A percentile compares a stretch with the other conserved stretches of the same genome.
These are phyloP conservation scores for Neoascochyta sp. DNA, from an alignment of 2,329 filamentous ascomycete genomes.

Conservation along the genomic window DNA sequence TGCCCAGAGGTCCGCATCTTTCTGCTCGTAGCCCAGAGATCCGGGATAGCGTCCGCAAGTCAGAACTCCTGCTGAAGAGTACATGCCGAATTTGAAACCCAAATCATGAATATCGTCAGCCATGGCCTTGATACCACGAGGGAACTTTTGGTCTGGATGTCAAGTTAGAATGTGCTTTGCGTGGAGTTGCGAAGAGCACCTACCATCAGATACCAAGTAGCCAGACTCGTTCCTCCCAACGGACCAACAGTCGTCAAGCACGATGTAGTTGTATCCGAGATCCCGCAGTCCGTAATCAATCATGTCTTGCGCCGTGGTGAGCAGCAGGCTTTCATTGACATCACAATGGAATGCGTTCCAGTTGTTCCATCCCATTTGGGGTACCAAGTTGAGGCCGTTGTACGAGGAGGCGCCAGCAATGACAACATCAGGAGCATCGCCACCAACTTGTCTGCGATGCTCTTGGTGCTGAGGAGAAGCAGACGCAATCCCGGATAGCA, in stretches of 20 bases:
- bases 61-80: conserved; percentile 47
- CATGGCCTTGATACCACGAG: conserved; percentile 46
- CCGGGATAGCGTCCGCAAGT: conserved; percentile 43
- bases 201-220: conserved; percentile 35
- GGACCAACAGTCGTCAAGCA: conserved; percentile 55
- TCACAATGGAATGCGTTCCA: conserved; percentile 43
- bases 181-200: conserved; percentile 17
- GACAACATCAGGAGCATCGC: conserved; percentile 4
- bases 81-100: conserved; percentile 53
- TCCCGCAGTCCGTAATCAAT: conserved; percentile 48
- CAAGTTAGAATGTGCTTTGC: not conserved
- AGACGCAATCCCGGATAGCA: conserved; percentile 4
- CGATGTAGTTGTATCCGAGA: conserved; percentile 50
- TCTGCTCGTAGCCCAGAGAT: conserved; percentile 49
- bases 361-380: conserved; percentile 41
- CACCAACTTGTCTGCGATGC: conserved; percentile 7
- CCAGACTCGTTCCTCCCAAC: conserved; percentile 45
- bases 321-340: conserved; percentile 45
- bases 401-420: conserved; percentile 15
- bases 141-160: conserved; percentile 33
- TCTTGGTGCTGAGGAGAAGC: conserved; percentile 8
- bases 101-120: conserved; percentile 48
- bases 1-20: conserved; percentile 53
- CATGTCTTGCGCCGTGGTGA: conserved; percentile 47
- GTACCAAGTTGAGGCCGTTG: conserved; percentile 38